Conservation (phyloP, 257 asterid genomes). For the Jacaranda mimosifolia region DNA sequence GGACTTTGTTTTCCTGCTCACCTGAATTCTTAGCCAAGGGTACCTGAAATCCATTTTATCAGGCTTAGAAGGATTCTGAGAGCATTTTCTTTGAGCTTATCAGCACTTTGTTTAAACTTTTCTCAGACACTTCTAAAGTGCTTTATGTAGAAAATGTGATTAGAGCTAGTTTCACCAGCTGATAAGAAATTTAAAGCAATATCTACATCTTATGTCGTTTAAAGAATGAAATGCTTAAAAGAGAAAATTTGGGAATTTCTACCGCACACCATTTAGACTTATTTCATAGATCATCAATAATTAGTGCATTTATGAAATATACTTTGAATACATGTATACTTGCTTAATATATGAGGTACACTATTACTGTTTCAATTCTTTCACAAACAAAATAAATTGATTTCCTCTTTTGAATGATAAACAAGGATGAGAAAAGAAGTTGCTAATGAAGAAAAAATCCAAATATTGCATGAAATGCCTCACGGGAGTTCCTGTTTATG, state of each 20-base stretch:
- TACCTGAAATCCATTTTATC: slow-evolving; percentile 20
- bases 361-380: too few relatives aligned
- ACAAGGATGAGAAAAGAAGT: neutral
- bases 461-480: neutral
- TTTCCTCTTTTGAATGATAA: neutral
- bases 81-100: neutral
- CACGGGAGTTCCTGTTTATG: too few relatives aligned
- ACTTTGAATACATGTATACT: neutral
- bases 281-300: neutral
- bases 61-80: neutral
- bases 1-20: neutral
- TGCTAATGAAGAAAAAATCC: neutral
- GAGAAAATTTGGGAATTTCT: neutral
- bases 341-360: neutral
- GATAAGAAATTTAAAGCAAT: neutral
- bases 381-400: neutral
- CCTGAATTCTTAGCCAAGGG: neutral
- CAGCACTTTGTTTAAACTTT: neutral
- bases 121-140: neutral
- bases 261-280: neutral
- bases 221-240: slow-evolving; percentile 1
- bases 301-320: slow-evolving; percentile 1
- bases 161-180: neutral
- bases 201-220: neutral
- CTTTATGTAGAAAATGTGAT: neutral